These are phyloP conservation scores for Pyrenochaeta sp. DNA, from an alignment of 2,329 filamentous ascomycete species.

Conservation along the genomic window DNA sequence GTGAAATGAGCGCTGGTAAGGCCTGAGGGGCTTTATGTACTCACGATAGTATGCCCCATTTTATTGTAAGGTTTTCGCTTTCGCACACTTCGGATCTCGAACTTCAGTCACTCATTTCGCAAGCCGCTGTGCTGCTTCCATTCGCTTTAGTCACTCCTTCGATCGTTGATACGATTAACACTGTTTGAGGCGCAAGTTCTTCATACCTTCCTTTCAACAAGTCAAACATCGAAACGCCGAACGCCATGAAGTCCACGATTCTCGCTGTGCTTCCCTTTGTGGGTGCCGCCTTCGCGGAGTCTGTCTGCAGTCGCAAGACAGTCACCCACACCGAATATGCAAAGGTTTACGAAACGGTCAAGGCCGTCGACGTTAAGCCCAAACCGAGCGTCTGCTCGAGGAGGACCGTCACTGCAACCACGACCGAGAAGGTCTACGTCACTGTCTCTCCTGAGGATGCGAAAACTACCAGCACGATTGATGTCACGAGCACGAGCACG, in stretches of 20 bases:
- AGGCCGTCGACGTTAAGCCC: conserved; percentile 3
- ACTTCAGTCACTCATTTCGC: conserved; percentile 28
- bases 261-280: conserved; percentile 35
- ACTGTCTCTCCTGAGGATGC: conserved; percentile 27
- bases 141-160: conserved; percentile 23
- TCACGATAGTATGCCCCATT: conserved; percentile 8
- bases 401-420: conserved; percentile 28
- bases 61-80: conserved; percentile 13
- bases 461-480: background rate
- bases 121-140: conserved; percentile 41
- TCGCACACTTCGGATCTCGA: conserved; percentile 13
- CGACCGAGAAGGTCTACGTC: conserved; percentile 30
- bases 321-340: conserved; percentile 23
- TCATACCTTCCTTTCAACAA: conserved; percentile 1
- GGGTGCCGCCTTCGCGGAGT: conserved; percentile 35
- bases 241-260: conserved; percentile 39
- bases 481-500: conserved; percentile 22
- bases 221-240: conserved; percentile 7
- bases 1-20: conserved; percentile 21
- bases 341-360: conserved; percentile 13
- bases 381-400: conserved; percentile 10
- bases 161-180: conserved; percentile 17
- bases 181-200: conserved; percentile 12
- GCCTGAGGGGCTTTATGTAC: conserved; percentile 25
- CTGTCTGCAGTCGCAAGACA: conserved; percentile 28